Evolutionary conservation across 2,329 filamentous ascomycete species (phyloP), one percentile per base, ranked within the genome.

Genomic region (Cladobotryum mycophilum): DNA sequence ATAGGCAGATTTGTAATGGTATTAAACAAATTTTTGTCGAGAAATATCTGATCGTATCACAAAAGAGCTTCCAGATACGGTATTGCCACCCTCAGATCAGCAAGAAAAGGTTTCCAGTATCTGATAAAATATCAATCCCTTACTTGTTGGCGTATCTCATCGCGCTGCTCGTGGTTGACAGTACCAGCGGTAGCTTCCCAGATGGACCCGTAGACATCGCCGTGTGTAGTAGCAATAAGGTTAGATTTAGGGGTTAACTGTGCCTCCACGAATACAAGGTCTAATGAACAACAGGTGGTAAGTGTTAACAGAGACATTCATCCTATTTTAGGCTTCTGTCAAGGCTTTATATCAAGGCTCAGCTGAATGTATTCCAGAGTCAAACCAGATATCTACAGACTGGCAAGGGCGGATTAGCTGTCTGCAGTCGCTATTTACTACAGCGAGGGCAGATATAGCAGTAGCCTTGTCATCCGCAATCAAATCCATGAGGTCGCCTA

Each of bases 361-460:
- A 25, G 15, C 3, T 34, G 49, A 30, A 1, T 7, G 14, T 3
- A 1, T 18, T 14, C 53, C 55, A 17, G 53, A 53, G 30, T 59
- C 52, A 17, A 60, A 56, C 1, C 22, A 5, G 5, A 58, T 37
- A 1, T 53, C 49, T 15, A 44, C 52, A 36, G 54, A 59, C 14
- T 60, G 48, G n/a, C 40, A 41, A 35, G 48, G 54, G 11, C 44
- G 49, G 11, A 53, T 53, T 1, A 60, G 53, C 36, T 48, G 51
- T 1, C 35, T 38, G n/a, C 51, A 60, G 3, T 58, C 55, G 15
- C 55, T 60, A 18, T 55, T 60, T 25, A 54, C 56, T 14, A 56
- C 35, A 30, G 56, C 53, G 25, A 58, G 48, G 13, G 52, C 40
- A 15, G 53, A 47, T 17, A 58, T 43, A 34, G 51, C n/a, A 1